Conservation (phyloP, 2,329 filamentous ascomycete genomes). For the Cladosporium oxysporum region DNA sequence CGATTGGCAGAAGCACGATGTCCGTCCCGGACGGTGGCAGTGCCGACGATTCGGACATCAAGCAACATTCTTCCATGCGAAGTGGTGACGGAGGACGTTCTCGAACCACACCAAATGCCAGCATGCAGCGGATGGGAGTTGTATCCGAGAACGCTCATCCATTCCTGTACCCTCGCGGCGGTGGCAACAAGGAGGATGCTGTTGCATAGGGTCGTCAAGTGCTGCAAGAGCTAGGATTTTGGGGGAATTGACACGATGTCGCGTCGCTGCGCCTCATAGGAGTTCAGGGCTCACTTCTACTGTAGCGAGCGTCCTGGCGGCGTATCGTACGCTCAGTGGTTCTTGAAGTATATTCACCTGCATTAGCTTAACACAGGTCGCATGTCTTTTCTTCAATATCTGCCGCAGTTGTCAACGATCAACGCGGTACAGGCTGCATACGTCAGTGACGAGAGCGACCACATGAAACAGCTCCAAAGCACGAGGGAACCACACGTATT, state of each 20-base stretch:
- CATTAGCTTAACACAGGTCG: slow-evolving; percentile 6
- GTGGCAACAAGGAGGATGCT: background rate
- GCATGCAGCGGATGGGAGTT: background rate
- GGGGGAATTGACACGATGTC: background rate
- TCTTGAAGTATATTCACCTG: background rate
- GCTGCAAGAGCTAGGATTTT: background rate
- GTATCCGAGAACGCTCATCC: slow-evolving; percentile 1
- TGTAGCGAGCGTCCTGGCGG: background rate
- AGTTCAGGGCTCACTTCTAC: background rate
- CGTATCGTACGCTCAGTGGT: slow-evolving; percentile 3
- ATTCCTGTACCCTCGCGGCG: background rate
- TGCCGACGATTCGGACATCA: slow-evolving; percentile 21
- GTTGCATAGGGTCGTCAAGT: background rate
- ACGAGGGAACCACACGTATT: slow-evolving; percentile 7
- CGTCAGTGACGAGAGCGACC: slow-evolving; percentile 15
- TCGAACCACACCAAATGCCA: background rate
- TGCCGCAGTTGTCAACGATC: background rate
- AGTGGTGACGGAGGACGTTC: background rate
- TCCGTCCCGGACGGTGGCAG: slow-evolving; percentile 1
- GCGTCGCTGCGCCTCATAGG: slow-evolving; percentile 15
- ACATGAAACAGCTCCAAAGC: slow-evolving; percentile 15
- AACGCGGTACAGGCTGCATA: slow-evolving; percentile 4
- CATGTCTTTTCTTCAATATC: background rate
- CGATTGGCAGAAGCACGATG: slow-evolving; percentile 22
- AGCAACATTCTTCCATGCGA: slow-evolving; percentile 2